Percentiles rank a stretch among this genome's conserved stretches.
These are phyloP conservation scores for Eimeria necatrix DNA, from an alignment of 169 alveolate genomes.

Conservation along the genomic window DNA sequence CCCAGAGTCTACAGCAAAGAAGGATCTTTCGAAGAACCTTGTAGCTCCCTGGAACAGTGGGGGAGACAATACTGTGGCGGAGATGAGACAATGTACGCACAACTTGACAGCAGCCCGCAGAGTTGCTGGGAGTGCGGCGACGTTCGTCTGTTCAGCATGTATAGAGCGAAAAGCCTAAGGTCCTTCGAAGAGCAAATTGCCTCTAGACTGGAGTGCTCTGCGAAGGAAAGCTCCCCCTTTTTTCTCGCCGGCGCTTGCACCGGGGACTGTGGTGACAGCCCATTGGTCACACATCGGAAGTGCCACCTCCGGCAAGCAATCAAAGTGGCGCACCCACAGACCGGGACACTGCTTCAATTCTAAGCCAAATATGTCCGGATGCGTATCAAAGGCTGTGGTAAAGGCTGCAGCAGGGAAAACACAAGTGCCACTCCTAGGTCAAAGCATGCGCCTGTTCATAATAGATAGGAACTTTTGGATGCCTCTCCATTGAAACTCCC, in stretches of 20 bases:
- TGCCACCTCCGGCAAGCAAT: background rate
- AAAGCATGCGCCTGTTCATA: too few relatives aligned
- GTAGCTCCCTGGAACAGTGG: background rate
- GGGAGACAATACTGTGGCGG: background rate
- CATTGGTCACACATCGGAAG: background rate
- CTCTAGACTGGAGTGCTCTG: background rate
- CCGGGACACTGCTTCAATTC: too few relatives aligned
- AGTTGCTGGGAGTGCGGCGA: background rate
- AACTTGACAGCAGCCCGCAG: background rate
- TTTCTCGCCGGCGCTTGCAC: background rate
- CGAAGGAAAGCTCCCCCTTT: background rate
- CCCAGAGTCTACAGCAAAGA: background rate
- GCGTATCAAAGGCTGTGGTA: too few relatives aligned
- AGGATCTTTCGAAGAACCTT: too few relatives aligned
- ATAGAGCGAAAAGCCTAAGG: background rate
- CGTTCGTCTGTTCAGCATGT: background rate
- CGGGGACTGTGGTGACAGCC: background rate
- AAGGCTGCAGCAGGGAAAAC: too few relatives aligned
- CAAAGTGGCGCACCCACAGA: background rate
- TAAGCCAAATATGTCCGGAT: too few relatives aligned
- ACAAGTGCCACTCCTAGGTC: too few relatives aligned
- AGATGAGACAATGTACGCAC: background rate
- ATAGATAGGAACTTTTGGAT: too few relatives aligned
- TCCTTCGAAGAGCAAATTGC: conserved; percentile 13
- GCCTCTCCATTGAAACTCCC: too few relatives aligned